These are phyloP conservation scores for Cocos nucifera DNA, from an alignment of 176 grass and related monocot genomes.

Conservation along the genomic window DNA sequence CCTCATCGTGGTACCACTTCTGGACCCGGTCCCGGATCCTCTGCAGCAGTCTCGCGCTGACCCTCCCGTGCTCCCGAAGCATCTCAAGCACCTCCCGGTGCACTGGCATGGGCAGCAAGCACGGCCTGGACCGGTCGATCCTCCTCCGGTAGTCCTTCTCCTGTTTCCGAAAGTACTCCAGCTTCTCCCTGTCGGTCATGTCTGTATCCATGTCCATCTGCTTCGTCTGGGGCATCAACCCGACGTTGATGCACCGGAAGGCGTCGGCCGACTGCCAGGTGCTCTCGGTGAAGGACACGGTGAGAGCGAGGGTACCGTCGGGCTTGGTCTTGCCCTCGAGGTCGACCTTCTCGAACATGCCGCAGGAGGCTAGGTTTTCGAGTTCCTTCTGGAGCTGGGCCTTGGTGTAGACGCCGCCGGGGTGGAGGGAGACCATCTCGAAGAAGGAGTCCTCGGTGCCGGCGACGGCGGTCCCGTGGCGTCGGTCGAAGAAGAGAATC, in stretches of 20 bases:
- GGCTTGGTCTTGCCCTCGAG: constrained; percentile 91
- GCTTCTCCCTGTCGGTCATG: constrained; percentile 94
- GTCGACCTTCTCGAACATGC: constrained; percentile 91
- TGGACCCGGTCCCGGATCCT: constrained; percentile 85
- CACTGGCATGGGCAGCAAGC: constrained; percentile 55
- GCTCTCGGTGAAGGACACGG: constrained; percentile 67
- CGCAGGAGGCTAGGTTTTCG: constrained; percentile 84
- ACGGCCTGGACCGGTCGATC: constrained; percentile 47
- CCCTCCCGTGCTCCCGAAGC: constrained; percentile 66
- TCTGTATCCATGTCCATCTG: constrained; percentile 77
- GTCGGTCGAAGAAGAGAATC: constrained; percentile 65
- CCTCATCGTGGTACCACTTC: constrained; percentile 93
- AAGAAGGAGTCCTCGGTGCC: constrained; percentile 86
- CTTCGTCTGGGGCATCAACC: constrained; percentile 58
- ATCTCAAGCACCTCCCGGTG: constrained; percentile 59
- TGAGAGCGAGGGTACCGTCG: constrained; percentile 70
- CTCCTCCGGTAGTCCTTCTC: constrained; percentile 79
- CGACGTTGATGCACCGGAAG: constrained; percentile 93
- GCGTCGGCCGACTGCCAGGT: constrained; percentile 70
- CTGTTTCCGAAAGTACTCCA: constrained; percentile 76
- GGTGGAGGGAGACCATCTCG: constrained; percentile 86
- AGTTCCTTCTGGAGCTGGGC: constrained; percentile 78
- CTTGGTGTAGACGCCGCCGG: constrained; percentile 86
- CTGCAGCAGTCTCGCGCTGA: constrained; percentile 82
- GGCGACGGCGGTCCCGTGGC: constrained; percentile 22